phyloP scores from a whole-genome alignment of 192 early-diverging fungal species.

The Spizellomyces punctatus region DNA sequence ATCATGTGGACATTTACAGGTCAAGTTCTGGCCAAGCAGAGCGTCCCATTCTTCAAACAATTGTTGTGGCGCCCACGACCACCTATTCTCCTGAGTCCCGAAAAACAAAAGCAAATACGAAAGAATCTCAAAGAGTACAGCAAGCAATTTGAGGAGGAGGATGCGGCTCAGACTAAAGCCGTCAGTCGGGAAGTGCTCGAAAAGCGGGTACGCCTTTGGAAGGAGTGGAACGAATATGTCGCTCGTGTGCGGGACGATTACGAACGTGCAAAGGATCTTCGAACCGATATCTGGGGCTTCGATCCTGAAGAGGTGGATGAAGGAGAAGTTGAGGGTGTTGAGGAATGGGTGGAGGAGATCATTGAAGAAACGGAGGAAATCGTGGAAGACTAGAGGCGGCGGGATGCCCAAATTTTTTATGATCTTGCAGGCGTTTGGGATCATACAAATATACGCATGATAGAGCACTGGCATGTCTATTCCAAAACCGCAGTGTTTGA shows the following conservation, averaged over 20 bases:
- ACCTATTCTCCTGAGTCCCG: constrained; percentile 71
- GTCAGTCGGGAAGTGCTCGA: constrained; percentile 75
- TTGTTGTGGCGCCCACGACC: constrained; percentile 96
- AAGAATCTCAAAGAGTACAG: constrained; percentile 92
- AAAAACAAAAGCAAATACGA: constrained; percentile 82
- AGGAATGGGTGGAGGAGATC: constrained; percentile 89
- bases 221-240: constrained; percentile 87
- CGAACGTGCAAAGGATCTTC: constrained; percentile 58
- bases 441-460: too few relatives aligned
- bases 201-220: constrained; percentile 71
- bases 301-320: constrained; percentile 53
- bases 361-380: constrained; percentile 72
- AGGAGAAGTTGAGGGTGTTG: constrained; percentile 71
- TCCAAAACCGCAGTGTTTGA: too few relatives aligned
- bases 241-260: constrained; percentile 58
- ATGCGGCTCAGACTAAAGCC: constrained; percentile 71
- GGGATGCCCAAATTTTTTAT: too few relatives aligned
- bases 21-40: constrained; percentile 71
- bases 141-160: constrained; percentile 87
- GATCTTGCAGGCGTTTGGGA: too few relatives aligned
- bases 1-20: constrained; percentile 92
- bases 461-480: too few relatives aligned
- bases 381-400: neutral
- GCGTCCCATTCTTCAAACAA: constrained; percentile 86
- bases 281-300: constrained; percentile 57